Evolutionary conservation across 495 filamentous ascomycete species (phyloP).

Genomic region (Staphylotrichum tortipilum): DNA sequence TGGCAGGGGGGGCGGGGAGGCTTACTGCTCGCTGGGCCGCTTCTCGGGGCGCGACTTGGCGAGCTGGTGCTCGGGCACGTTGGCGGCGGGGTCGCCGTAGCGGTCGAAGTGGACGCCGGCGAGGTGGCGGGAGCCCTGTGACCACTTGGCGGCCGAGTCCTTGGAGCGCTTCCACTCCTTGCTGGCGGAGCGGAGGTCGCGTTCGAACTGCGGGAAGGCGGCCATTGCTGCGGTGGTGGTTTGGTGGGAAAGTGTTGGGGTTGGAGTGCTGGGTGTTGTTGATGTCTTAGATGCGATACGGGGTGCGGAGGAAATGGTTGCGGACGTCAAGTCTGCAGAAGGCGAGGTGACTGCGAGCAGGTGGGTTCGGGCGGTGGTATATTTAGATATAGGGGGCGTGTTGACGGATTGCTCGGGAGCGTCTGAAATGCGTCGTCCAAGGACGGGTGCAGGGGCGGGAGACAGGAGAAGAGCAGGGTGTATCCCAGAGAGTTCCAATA

Average conservation of each 20-base stretch:
- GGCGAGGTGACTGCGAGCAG: no score
- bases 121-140: slow-evolving; percentile 22
- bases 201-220: slow-evolving; percentile 24
- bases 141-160: slow-evolving; percentile 35
- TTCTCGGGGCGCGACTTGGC: slow-evolving; percentile 25
- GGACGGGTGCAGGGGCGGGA: no score
- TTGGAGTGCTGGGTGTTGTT: background rate
- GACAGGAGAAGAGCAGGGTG: no score
- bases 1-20: background rate
- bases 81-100: slow-evolving; percentile 2
- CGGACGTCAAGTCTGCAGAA: no score
- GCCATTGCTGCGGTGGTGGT: slow-evolving; percentile 5
- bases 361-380: no score
- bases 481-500: no score
- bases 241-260: background rate
- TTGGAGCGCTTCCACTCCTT: slow-evolving; percentile 38
- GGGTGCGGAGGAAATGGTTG: no score
- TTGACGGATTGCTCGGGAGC: no score
- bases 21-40: slow-evolving; percentile 4
- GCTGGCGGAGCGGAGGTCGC: slow-evolving; percentile 36
- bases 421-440: background rate
- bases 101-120: slow-evolving; percentile 16
- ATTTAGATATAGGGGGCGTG: no score
- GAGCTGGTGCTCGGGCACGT: slow-evolving; percentile 16
- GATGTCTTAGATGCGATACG: background rate